These are phyloP conservation scores for Colletotrichum caudatum DNA, from an alignment of 2,329 filamentous ascomycete species.

Conservation along the genomic window DNA sequence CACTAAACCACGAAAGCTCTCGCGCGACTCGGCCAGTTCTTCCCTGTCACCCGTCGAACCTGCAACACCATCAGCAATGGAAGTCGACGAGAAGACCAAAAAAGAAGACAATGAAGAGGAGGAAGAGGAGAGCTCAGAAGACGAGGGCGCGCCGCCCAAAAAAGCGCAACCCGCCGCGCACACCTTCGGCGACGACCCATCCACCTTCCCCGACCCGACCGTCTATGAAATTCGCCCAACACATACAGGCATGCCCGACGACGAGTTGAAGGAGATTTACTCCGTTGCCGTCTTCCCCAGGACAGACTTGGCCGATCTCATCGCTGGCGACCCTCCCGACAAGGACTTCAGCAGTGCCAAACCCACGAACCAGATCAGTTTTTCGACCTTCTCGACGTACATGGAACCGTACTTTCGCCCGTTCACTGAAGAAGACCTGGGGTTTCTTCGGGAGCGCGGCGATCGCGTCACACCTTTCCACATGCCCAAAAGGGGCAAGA, in stretches of 20 bases:
- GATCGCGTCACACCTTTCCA: constrained; percentile 87
- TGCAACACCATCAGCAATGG: constrained; percentile 67
- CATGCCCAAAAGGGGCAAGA: constrained; percentile 86
- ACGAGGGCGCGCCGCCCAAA: constrained; percentile 71
- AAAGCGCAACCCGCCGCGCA: constrained; percentile 80
- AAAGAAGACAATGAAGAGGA: constrained; percentile 57
- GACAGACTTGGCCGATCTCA: constrained; percentile 84
- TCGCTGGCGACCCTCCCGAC: constrained; percentile 90
- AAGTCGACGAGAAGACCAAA: constrained; percentile 63
- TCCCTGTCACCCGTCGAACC: constrained; percentile 69
- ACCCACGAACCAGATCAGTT: constrained; percentile 92
- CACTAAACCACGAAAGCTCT: constrained; percentile 63
- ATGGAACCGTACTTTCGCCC: constrained; percentile 92
- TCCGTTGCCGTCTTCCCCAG: constrained; percentile 87
- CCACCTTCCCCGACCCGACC: constrained; percentile 90
- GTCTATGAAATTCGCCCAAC: constrained; percentile 91
- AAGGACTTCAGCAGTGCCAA: constrained; percentile 97
- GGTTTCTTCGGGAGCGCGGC: constrained; percentile 90
- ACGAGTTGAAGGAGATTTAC: constrained; percentile 89
- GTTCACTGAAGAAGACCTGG: constrained; percentile 92
- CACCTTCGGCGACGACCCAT: constrained; percentile 92
- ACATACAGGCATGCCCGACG: constrained; percentile 79
- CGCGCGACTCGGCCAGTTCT: constrained; percentile 68
- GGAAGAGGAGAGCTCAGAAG: constrained; percentile 66
- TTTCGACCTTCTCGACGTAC: constrained; percentile 91